These are phyloP conservation scores for Umbellularia californica DNA, from an alignment of 164 flowering plant species.

Conservation along the genomic window DNA sequence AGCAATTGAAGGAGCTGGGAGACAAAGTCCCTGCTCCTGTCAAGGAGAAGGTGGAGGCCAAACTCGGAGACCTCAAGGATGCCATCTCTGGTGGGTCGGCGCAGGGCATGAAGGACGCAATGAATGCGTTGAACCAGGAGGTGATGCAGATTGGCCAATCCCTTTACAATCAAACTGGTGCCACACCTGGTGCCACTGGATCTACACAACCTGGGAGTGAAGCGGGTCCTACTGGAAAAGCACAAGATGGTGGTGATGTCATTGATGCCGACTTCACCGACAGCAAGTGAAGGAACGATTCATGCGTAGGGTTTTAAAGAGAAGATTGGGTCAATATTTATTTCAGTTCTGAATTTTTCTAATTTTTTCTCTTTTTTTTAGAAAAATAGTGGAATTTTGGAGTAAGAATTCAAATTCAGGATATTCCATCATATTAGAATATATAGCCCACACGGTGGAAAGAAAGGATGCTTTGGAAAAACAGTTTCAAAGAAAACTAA, in stretches of 20 bases:
- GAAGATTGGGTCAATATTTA: not conserved
- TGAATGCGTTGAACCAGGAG: conserved; percentile 71
- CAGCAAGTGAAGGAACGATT: conserved; percentile 7
- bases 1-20: conserved; percentile 74
- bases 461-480: too few relatives aligned
- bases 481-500: too few relatives aligned
- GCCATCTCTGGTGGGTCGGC: conserved; percentile 56
- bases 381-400: too few relatives aligned
- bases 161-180: conserved; percentile 60
- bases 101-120: conserved; percentile 65
- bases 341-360: not conserved
- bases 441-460: too few relatives aligned
- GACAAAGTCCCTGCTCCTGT: conserved; percentile 65
- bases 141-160: conserved; percentile 83
- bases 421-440: too few relatives aligned
- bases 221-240: conserved; percentile 26
- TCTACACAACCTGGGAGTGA: conserved; percentile 26
- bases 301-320: not conserved
- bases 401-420: too few relatives aligned
- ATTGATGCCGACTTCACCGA: conserved; percentile 42
- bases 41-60: conserved; percentile 64
- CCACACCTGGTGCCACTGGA: conserved; percentile 31
- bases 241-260: conserved; percentile 56
- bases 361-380: too few relatives aligned
- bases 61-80: conserved; percentile 59